Evolutionary conservation across 2,329 filamentous ascomycete species (phyloP), one percentile per base, ranked within the genome.

Genomic region (Penicillium sclerotigenum): DNA sequence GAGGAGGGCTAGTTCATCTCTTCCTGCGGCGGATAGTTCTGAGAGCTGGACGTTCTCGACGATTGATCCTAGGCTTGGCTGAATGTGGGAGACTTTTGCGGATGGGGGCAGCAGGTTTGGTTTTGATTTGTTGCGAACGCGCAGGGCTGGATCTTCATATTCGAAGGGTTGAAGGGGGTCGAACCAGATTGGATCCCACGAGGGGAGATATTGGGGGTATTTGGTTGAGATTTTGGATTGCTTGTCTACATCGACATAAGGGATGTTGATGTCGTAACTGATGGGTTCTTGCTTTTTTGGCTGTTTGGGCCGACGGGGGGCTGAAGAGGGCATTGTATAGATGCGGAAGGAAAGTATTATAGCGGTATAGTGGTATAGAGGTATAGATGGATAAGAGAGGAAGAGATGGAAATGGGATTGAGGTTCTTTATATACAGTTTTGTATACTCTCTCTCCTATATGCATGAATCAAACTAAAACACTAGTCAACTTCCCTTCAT

Each of bases 1-100:
- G 60, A 88, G 85, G 22, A 87, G 83, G 1, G 79, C 80, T 11
- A 82, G 75, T 61, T 81, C 80, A 54, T 82, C 79, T 52, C 80
- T 80, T 43, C 77, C 77, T 7, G 74, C 68, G 40, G 78, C 73
- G 1, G 74, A 76, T 8, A 82, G 73, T 37, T 76, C 68, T 65
- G 72, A 79, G 52, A 82, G 64, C 56, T 82, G 80, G 34, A 82
- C 65, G 24, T 75, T 75, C 54, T 75, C 68, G 31, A 79, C 54
- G 22, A 77, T 62, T 42, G 69, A 76, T 49, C 76, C 76, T 52
- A 78, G 71, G 46, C 63, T 68, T n/a, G 75, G 75, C 57, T 76
- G 75, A 59, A 79, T 73, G 52, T 77, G 67, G 40, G 65, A 67
- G 47, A 76, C 49, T 59, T 70, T 72, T 10, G 65, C 64, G n/a